Conservation (phyloP, 192 early-diverging fungal genomes). For the Coemansia sp. region DNA sequence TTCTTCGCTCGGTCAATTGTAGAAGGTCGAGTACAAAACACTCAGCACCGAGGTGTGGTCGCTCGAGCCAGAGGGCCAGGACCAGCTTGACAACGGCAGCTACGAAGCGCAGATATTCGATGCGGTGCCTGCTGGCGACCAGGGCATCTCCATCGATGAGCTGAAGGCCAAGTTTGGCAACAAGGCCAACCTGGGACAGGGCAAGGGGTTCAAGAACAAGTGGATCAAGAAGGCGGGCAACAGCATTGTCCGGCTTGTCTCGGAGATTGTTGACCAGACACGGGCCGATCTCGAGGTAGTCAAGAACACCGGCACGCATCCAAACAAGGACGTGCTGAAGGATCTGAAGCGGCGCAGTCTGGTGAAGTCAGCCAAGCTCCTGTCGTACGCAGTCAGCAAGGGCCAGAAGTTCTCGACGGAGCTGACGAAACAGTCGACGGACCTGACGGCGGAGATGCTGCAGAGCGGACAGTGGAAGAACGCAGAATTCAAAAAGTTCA, state of each 20-base stretch:
- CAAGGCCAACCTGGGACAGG: constrained; percentile 87
- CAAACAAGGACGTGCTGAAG: constrained; percentile 66
- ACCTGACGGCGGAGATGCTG: constrained; percentile 93
- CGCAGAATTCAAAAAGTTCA: constrained; percentile 97
- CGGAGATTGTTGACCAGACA: constrained; percentile 81
- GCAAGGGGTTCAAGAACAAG: constrained; percentile 95
- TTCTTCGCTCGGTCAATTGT: neutral
- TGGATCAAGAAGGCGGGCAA: constrained; percentile 88
- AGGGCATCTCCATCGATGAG: constrained; percentile 85
- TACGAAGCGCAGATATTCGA: constrained; percentile 93
- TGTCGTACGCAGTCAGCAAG: constrained; percentile 84
- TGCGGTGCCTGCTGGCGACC: constrained; percentile 74
- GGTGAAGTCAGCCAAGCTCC: constrained; percentile 67
- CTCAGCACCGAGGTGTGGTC: constrained; percentile 79
- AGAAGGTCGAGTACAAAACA: constrained; percentile 78
- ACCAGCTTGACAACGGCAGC: constrained; percentile 81
- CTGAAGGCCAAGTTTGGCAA: constrained; percentile 75
- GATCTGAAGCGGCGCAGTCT: constrained; percentile 78
- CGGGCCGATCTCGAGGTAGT: constrained; percentile 73
- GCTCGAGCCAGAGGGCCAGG: constrained; percentile 85
- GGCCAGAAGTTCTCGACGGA: constrained; percentile 84
- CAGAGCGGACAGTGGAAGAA: constrained; percentile 90
- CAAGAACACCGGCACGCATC: constrained; percentile 61
- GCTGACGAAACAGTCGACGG: constrained; percentile 88
- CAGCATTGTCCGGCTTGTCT: constrained; percentile 74